These are phyloP conservation scores for Citrullus colocynthis DNA, from an alignment of 306 rosid genomes.

Conservation along the genomic window DNA sequence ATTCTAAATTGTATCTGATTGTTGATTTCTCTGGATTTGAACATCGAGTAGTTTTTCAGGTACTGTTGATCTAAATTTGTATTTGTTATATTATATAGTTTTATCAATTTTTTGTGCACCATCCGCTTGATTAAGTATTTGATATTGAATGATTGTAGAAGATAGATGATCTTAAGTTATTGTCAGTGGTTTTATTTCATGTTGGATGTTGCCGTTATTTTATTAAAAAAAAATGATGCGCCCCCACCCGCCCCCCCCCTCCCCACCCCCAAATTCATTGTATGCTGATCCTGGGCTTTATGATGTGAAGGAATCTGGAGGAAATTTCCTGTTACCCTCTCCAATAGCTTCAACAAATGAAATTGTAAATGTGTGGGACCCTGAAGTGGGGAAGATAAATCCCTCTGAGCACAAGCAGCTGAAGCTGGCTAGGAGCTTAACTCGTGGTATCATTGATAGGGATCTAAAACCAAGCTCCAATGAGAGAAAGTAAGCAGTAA, in stretches of 20 bases:
- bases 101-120: neutral
- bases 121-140: neutral
- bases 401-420: constrained; percentile 98
- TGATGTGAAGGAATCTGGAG: constrained; percentile 83
- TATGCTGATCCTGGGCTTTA: constrained; percentile 12
- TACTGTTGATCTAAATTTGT: constrained; percentile 13
- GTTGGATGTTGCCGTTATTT: no score
- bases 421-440: constrained; percentile 89
- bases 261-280: neutral
- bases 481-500: constrained; percentile 78
- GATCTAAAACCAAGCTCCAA: constrained; percentile 89
- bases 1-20: constrained; percentile 63
- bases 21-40: constrained; percentile 89
- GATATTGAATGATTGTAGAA: neutral
- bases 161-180: neutral
- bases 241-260: no score
- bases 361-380: constrained; percentile 90
- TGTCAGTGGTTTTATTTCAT: neutral
- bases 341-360: constrained; percentile 89
- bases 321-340: constrained; percentile 83
- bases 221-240: no score
- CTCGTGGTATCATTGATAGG: constrained; percentile 93
- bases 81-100: neutral
- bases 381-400: constrained; percentile 78
- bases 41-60: constrained; percentile 95